Conservation (phyloP, 495 filamentous ascomycete genomes). For the Oidiodendron maius region DNA sequence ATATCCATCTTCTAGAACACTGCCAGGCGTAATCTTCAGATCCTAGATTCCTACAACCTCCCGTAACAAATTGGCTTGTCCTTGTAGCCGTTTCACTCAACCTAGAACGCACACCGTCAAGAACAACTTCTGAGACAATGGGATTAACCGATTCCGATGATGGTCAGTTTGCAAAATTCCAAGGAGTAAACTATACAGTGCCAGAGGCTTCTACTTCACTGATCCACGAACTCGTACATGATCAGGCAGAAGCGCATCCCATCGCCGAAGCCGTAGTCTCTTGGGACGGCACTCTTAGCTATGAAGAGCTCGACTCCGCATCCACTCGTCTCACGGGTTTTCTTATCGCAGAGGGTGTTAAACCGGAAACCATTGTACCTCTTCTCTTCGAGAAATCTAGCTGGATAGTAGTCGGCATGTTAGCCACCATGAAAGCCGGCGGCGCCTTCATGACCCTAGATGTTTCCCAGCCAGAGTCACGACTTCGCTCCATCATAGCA, state of each 20-base stretch:
- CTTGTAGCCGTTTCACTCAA: too few relatives aligned
- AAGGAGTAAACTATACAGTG: too few relatives aligned
- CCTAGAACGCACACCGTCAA: too few relatives aligned
- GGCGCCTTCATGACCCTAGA: conserved; percentile 43
- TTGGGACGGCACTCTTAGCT: conserved; percentile 34
- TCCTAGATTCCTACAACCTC: too few relatives aligned
- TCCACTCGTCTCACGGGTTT: background rate
- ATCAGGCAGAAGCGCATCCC: background rate
- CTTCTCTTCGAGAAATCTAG: conserved; percentile 38
- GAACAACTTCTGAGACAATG: too few relatives aligned
- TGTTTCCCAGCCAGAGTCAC: conserved; percentile 25
- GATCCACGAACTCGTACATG: background rate
- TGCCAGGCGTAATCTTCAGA: too few relatives aligned
- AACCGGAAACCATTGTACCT: conserved; percentile 7
- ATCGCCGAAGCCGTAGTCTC: conserved; percentile 9
- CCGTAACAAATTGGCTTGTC: too few relatives aligned
- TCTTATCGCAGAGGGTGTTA: conserved; percentile 6
- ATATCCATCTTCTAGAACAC: too few relatives aligned
- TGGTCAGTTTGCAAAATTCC: too few relatives aligned
- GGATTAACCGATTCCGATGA: too few relatives aligned
- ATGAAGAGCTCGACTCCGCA: conserved; percentile 11
- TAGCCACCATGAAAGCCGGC: conserved; percentile 38
- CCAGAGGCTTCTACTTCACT: background rate
- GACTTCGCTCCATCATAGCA: background rate
- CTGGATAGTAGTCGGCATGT: conserved; percentile 32